Conservation (phyloP, 2,329 filamentous ascomycete species). For the Diaporthe citriasiana region DNA sequence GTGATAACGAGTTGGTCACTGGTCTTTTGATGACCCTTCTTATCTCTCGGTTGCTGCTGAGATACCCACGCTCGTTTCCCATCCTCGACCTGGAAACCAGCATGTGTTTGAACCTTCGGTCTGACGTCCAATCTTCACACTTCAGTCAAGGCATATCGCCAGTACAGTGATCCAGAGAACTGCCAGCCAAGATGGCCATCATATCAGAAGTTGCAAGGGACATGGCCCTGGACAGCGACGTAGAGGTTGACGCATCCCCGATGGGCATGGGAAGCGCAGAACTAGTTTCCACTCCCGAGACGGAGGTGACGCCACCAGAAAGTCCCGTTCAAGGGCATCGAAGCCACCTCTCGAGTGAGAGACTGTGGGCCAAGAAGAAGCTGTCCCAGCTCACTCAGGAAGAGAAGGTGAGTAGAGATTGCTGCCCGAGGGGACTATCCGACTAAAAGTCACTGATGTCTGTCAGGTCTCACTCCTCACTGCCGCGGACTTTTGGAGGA, state of each 20-base stretch:
- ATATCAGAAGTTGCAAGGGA: slow-evolving; percentile 46
- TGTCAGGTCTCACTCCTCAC: slow-evolving; percentile 69
- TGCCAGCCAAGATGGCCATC: slow-evolving; percentile 44
- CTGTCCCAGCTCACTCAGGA: slow-evolving; percentile 66
- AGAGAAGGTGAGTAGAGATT: slow-evolving; percentile 64
- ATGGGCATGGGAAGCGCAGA: slow-evolving; percentile 53
- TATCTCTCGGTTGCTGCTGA: slow-evolving; percentile 1
- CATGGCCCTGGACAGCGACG: slow-evolving; percentile 50
- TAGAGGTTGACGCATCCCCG: slow-evolving; percentile 54
- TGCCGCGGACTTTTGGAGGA: slow-evolving; percentile 79
- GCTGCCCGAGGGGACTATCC: background rate
- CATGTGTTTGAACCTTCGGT: background rate
- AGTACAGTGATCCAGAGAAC: background rate
- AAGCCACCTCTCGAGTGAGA: slow-evolving; percentile 53
- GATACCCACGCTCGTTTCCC: slow-evolving; percentile 23
- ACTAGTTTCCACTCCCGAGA: slow-evolving; percentile 62
- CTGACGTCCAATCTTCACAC: background rate
- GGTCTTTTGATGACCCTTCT: slow-evolving; percentile 2
- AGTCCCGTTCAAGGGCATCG: slow-evolving; percentile 58
- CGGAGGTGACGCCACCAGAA: slow-evolving; percentile 62
- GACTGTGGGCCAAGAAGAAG: slow-evolving; percentile 62
- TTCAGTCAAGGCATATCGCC: background rate
- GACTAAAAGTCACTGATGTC: slow-evolving; percentile 37
- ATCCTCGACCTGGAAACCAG: background rate
- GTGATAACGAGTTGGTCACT: background rate